phyloP scores from a whole-genome alignment of 257 asterid genomes.

The Gentiana straminea region DNA sequence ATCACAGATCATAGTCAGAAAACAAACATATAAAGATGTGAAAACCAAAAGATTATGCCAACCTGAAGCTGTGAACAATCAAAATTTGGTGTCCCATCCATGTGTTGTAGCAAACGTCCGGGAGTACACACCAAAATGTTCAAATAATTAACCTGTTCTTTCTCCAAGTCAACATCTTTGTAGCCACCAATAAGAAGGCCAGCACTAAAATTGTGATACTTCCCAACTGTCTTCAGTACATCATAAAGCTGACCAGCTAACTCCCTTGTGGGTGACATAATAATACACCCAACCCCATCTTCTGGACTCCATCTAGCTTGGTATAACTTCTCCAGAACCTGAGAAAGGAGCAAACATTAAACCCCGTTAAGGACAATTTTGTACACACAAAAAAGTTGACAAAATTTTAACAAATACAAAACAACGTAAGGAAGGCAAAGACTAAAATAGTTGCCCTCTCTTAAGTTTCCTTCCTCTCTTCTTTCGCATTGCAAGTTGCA shows the following conservation, averaged over 20 bases:
- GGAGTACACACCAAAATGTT: slow-evolving; percentile 95
- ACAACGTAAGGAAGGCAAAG: too few species aligned
- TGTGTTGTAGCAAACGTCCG: slow-evolving; percentile 97
- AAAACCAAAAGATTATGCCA: slow-evolving; percentile 13
- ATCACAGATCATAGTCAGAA: background rate
- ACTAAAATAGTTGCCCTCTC: too few species aligned
- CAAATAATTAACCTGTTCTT: slow-evolving; percentile 66
- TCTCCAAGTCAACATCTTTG: slow-evolving; percentile 74
- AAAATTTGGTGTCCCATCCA: slow-evolving; percentile 95
- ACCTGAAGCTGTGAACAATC: slow-evolving; percentile 97
- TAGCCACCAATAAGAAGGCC: slow-evolving; percentile 98
- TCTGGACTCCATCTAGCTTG: slow-evolving; percentile 89
- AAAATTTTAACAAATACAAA: too few species aligned
- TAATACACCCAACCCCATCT: slow-evolving; percentile 93
- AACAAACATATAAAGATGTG: background rate
- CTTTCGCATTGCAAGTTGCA: too few species aligned
- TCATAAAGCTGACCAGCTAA: slow-evolving; percentile 76
- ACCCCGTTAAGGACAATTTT: too few species aligned
- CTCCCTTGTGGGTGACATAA: slow-evolving; percentile 95
- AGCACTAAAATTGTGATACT: slow-evolving; percentile 81
- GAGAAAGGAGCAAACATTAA: slow-evolving; percentile 11
- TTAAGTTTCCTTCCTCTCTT: too few species aligned
- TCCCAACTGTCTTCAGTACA: slow-evolving; percentile 70
- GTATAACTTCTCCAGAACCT: slow-evolving; percentile 80
- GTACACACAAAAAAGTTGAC: too few species aligned